Base-by-base conservation (phyloP, 345 rosid species). In the Citrus unshiu region DNA sequence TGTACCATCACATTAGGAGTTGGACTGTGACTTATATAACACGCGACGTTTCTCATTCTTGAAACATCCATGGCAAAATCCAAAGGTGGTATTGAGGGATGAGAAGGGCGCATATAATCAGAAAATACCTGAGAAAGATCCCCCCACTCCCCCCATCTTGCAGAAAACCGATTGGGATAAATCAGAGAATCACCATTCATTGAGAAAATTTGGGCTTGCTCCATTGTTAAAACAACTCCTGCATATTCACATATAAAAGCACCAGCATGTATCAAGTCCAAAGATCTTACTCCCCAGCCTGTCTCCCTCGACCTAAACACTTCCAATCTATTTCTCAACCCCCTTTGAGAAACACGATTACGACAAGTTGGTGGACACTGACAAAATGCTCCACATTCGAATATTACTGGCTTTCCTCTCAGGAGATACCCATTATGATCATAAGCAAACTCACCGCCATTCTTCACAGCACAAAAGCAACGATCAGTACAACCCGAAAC, bases 51-150 rank as follows among this genome's bases (percentile, higher is more conserved):
- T 87, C 99, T 88, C 97, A 93, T 87, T 84, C 89, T 91, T 0
- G 99, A 94, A 46, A 96, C 98, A 85, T 96, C 98, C 97, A 96
- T 86, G 21, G 97, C 97, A 65, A 88, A 94, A 85, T 94, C 98
- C 88, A 94, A 76, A 66, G 97, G 97, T 56, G 99, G 97, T 73
- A 90, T 66, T 14, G 89, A 83, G 63, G 97, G 97, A 74, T 90
- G 82, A 12, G 89, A 75, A 21, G 94, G 93, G 22, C 86, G 86
- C 78, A 77, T 85, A 72, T 85, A 91, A 63, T 87, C 86, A 29
- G 90, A 58, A 78, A 85, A 84, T 49, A 96, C 86, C 84, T 88
- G 87, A 75, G 99, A 89, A 75, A 94, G 81, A 87, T 94, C 93
- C 51, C 99, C 99, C 99, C 98, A 96, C 73, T 86, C 92, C 58